Evolutionary conservation across 441 rosid species (phyloP), one percentile per base, ranked within the genome.

Genomic region (Eruca vesicaria): DNA sequence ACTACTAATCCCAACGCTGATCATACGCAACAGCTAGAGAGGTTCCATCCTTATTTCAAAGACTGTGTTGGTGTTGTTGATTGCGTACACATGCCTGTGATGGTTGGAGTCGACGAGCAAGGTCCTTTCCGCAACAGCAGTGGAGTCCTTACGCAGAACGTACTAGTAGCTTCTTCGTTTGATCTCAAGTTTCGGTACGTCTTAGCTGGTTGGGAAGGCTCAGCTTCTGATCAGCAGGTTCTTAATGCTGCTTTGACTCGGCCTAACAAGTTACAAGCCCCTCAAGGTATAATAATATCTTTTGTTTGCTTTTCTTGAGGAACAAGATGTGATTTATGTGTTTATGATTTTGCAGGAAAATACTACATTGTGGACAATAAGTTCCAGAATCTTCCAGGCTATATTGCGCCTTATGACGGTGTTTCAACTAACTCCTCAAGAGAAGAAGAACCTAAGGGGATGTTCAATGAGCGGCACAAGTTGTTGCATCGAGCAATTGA

Each of bases 121-220:
- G 96, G 93, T 69, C 97, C 97, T 16, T 94, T 92, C 75, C 89
- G 98, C 4, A 82, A 89, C 83, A 82, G 69, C 79, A 82, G 82
- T 52, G 93, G 97, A 36, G 80, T 86, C 18, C 97, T 92, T 69
- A 84, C 97, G 10, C 98, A 94, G 76, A 86, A 84, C 72, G 91
- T 92, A 68, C 81, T 94, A 64, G 94, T 88, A 19, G 97, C 96
- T 59, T 88, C 88, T 70, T 90, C 96, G 41, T 84, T 92, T 77
- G 98, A 94, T 80, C 81, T 94, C 71, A 87, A 82, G 81, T 94
- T 94, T 77, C 88, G 10, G 4, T 35, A 35, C 41, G 41, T 29
- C 32, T 83, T 94, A 56, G 97, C 97, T 76, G 98, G 98, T 11
- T 94, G 97, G 97, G 98, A 94, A 83, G 98, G 98, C 48, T 92